phyloP scores from a whole-genome alignment of 805 yeast species.

The Ogataea ramenticola region DNA sequence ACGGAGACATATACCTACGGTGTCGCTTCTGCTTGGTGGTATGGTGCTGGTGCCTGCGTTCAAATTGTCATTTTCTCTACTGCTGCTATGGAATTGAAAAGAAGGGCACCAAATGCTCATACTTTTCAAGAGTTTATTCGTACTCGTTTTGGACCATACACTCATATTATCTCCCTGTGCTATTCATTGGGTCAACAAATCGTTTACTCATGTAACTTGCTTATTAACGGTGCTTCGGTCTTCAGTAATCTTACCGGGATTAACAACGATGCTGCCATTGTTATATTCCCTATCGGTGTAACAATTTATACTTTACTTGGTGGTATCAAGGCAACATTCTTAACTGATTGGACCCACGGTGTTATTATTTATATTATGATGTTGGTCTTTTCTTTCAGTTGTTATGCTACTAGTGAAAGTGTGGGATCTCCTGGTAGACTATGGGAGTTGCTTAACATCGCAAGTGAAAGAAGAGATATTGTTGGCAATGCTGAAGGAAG shows the following conservation, averaged over 20 bases:
- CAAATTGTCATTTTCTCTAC: constrained; percentile 26
- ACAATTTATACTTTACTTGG: constrained; percentile 31
- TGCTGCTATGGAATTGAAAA: constrained; percentile 26
- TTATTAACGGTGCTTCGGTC: constrained; percentile 28
- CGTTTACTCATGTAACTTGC: constrained; percentile 25
- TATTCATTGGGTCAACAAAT: constrained; percentile 22
- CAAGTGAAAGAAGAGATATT: constrained; percentile 11
- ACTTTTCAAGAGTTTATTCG: constrained; percentile 27
- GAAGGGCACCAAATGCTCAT: constrained; percentile 30
- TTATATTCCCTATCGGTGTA: constrained; percentile 29
- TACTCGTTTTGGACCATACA: constrained; percentile 24
- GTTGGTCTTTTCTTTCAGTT: constrained; percentile 20
- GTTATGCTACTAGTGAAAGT: constrained; percentile 22
- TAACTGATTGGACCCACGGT: constrained; percentile 32
- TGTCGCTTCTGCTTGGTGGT: constrained; percentile 28
- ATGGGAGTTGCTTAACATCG: constrained; percentile 25
- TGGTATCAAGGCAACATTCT: constrained; percentile 33
- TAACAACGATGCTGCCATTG: constrained; percentile 26
- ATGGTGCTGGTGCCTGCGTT: constrained; percentile 26
- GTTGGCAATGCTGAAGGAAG: constrained; percentile 9
- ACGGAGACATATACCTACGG: constrained; percentile 27
- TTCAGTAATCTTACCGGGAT: constrained; percentile 27
- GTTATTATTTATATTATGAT: constrained; percentile 27
- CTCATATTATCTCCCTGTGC: constrained; percentile 20
- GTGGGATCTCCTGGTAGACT: constrained; percentile 29